Conservation (phyloP, 306 rosid species). For the Cicer cuneatum region DNA sequence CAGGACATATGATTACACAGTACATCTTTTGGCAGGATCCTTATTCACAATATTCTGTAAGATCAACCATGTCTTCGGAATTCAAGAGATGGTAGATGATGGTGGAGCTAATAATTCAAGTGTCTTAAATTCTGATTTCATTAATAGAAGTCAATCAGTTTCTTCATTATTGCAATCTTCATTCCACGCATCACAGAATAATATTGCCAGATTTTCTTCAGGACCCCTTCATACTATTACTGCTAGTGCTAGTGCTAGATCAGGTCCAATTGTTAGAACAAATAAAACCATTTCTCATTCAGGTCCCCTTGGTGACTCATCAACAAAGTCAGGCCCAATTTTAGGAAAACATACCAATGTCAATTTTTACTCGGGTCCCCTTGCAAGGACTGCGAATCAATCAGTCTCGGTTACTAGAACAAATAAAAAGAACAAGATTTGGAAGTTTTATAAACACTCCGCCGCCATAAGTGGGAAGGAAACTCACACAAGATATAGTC, state of each 20-base stretch:
- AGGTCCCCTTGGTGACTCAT: constrained; percentile 76
- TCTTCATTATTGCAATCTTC: constrained; percentile 74
- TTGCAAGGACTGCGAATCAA: constrained; percentile 56
- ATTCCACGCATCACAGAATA: constrained; percentile 55
- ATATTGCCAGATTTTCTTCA: constrained; percentile 73
- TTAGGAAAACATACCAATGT: constrained; percentile 55
- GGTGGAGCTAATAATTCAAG: constrained; percentile 57
- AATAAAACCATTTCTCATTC: constrained; percentile 61
- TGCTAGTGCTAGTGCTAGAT: constrained; percentile 53
- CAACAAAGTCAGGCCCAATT: constrained; percentile 66
- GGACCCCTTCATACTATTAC: constrained; percentile 73
- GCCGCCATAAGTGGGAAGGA: constrained; percentile 54
- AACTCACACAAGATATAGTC: constrained; percentile 56
- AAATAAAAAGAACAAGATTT: constrained; percentile 63
- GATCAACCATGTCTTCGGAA: constrained; percentile 83
- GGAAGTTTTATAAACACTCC: constrained; percentile 62
- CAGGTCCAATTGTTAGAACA: constrained; percentile 60
- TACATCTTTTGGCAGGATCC: constrained; percentile 80
- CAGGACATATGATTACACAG: constrained; percentile 79
- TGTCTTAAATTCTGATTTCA: constrained; percentile 60
- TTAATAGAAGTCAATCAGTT: constrained; percentile 78
- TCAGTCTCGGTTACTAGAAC: constrained; percentile 64
- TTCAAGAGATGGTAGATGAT: constrained; percentile 56
- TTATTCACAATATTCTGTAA: constrained; percentile 74
- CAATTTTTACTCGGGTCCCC: constrained; percentile 83